These are phyloP conservation scores for Aspergillus flavus DNA, from an alignment of 2,329 filamentous ascomycete species.

Conservation along the genomic window DNA sequence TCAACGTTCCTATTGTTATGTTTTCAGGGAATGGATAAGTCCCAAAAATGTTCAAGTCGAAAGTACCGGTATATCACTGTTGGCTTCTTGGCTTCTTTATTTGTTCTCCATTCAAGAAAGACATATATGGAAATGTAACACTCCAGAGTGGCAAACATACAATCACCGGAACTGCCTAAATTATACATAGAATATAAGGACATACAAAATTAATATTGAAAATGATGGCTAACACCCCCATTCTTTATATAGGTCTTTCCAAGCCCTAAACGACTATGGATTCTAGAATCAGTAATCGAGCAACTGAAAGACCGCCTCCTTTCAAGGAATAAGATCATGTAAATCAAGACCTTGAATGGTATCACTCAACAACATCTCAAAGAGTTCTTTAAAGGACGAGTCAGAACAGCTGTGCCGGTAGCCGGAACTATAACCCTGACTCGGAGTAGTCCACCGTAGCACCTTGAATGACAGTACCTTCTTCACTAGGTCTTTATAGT, in stretches of 20 bases:
- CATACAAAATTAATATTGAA: too few relatives aligned
- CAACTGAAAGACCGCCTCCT: too few relatives aligned
- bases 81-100: not conserved
- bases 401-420: not conserved
- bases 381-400: not conserved
- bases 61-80: not conserved
- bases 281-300: too few relatives aligned
- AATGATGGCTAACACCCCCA: too few relatives aligned
- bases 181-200: too few relatives aligned
- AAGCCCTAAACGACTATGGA: too few relatives aligned
- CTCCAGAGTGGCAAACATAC: too few relatives aligned
- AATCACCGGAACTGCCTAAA: too few relatives aligned
- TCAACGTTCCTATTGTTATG: too few relatives aligned
- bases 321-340: too few relatives aligned
- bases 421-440: not conserved
- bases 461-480: constrained; percentile 15
- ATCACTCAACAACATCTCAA: not conserved
- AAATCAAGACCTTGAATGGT: not conserved
- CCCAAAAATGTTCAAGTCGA: not conserved
- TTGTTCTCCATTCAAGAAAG: not conserved
- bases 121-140: not conserved
- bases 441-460: constrained; percentile 10
- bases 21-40: not conserved
- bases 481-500: constrained; percentile 10
- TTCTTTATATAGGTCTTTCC: too few relatives aligned